Evolutionary conservation across 75 land plant species (phyloP).

Genomic region (Selaginella moellendorffii): DNA sequence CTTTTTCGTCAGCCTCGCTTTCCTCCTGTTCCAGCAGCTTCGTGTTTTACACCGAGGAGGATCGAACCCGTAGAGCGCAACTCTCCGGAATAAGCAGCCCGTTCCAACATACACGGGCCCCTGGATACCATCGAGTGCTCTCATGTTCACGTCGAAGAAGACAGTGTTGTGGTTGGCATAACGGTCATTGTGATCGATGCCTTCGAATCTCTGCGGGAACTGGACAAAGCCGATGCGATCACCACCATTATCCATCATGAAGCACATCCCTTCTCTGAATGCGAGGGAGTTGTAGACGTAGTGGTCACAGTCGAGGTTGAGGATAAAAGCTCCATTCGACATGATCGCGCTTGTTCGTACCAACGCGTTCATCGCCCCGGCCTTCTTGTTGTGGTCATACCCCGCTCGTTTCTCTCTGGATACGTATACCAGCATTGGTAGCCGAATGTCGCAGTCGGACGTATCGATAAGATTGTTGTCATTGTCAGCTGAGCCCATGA

Average conservation of each 20-base stretch:
- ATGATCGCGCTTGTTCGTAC: neutral
- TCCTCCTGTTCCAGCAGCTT: neutral
- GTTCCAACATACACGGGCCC: neutral
- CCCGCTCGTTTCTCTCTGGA: constrained; percentile 8
- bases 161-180: constrained; percentile 8
- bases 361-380: constrained; percentile 4
- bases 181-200: constrained; percentile 1
- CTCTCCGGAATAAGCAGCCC: neutral
- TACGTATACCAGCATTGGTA: constrained; percentile 1
- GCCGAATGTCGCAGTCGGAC: neutral
- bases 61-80: constrained; percentile 5
- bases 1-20: neutral
- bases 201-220: constrained; percentile 47
- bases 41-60: neutral
- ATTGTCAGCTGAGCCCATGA: constrained; percentile 31
- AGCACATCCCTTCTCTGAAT: neutral
- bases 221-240: constrained; percentile 42
- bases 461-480: constrained; percentile 37
- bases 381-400: constrained; percentile 8
- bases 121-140: constrained; percentile 9
- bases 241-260: constrained; percentile 2
- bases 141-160: constrained; percentile 6
- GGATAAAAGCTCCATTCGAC: constrained; percentile 4
- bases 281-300: constrained; percentile 1
- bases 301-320: constrained; percentile 8